Conservation (phyloP, 1,139 yeast species). For the Yamadazyma diospyri region DNA sequence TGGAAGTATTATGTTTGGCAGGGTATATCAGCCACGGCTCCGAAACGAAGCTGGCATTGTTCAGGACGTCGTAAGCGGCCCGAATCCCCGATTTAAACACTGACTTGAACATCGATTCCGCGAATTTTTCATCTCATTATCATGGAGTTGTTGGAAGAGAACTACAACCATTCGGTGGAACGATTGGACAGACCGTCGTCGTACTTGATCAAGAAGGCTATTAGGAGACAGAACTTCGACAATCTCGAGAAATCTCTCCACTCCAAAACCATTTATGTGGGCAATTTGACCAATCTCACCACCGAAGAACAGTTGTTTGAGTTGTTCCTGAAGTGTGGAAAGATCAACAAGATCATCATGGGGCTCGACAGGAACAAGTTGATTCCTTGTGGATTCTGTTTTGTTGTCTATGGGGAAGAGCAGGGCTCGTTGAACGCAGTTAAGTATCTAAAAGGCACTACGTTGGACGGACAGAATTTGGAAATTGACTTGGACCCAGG, state of each 20-base stretch:
- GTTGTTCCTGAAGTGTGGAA: constrained; percentile 75
- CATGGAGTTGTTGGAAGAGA: constrained; percentile 58
- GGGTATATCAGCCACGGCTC: constrained; percentile 89
- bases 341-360: constrained; percentile 78
- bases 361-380: constrained; percentile 85
- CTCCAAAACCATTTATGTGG: constrained; percentile 80
- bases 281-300: constrained; percentile 78
- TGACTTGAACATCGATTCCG: constrained; percentile 29
- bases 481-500: constrained; percentile 94
- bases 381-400: constrained; percentile 96
- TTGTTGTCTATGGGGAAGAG: constrained; percentile 68
- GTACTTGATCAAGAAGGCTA: constrained; percentile 73
- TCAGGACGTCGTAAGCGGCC: constrained; percentile 68
- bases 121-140: background rate
- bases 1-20: constrained; percentile 65
- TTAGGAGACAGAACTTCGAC: constrained; percentile 49
- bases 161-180: constrained; percentile 48
- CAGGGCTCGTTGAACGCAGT: constrained; percentile 77
- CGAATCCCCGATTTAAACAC: constrained; percentile 64
- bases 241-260: constrained; percentile 61
- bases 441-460: constrained; percentile 75
- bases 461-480: constrained; percentile 73
- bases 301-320: constrained; percentile 93
- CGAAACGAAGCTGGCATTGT: constrained; percentile 67
- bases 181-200: constrained; percentile 77